Evolutionary conservation across 805 yeast species (phyloP).

Genomic region (Kodamaea lidongshanica): DNA sequence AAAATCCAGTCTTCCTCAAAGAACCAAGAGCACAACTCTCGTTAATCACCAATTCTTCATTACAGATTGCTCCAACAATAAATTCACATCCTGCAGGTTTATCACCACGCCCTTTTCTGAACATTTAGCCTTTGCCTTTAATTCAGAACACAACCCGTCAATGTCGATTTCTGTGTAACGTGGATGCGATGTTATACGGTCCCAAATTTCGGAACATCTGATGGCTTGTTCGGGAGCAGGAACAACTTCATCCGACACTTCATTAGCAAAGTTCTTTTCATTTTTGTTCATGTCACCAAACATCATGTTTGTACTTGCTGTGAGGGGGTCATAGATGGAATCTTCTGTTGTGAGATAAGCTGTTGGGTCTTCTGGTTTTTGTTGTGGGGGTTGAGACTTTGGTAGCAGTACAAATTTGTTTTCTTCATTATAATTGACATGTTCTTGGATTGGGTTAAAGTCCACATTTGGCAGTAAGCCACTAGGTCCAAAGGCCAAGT

Average conservation of each 20-base stretch:
- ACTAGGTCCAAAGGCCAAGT: conserved; percentile 40
- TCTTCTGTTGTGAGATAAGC: conserved; percentile 48
- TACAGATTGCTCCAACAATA: conserved; percentile 31
- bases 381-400: neutral
- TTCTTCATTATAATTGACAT: conserved; percentile 10
- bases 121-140: conserved; percentile 90
- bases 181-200: conserved; percentile 90
- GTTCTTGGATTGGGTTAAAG: conserved; percentile 4
- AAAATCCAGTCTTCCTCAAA: too few species aligned
- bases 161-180: conserved; percentile 89
- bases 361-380: conserved; percentile 28
- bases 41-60: conserved; percentile 7
- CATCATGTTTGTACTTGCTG: conserved; percentile 29
- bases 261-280: conserved; percentile 2
- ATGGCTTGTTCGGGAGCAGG: conserved; percentile 60
- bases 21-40: too few species aligned
- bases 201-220: conserved; percentile 93
- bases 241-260: conserved; percentile 39
- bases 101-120: conserved; percentile 89
- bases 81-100: conserved; percentile 71
- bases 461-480: conserved; percentile 7
- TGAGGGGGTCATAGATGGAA: conserved; percentile 50
- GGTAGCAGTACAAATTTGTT: too few species aligned
- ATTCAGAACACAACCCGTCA: conserved; percentile 85
- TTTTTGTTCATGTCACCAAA: conserved; percentile 34